Conservation (phyloP, 129 eudicot species). For the Deinandra increscens region DNA sequence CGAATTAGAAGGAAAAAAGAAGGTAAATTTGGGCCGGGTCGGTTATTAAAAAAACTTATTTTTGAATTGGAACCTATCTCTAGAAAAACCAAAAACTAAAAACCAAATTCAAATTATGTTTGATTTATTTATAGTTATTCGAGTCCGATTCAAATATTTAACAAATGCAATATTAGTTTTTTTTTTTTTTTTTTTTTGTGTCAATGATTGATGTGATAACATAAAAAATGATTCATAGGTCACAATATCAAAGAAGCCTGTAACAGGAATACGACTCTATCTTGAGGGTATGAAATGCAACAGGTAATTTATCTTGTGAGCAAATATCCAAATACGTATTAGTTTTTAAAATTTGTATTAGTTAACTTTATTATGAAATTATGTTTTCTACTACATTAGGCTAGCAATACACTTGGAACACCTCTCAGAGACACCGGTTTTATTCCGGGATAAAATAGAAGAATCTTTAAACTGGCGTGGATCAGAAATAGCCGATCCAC, state of each 20-base stretch:
- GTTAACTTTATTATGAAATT: not conserved
- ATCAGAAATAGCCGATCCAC: constrained; percentile 40
- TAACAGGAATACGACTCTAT: constrained; percentile 81
- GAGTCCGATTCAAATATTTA: too few relatives aligned
- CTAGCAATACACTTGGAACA: constrained; percentile 86
- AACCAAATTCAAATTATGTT: too few relatives aligned
- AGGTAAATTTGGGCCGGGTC: too few relatives aligned
- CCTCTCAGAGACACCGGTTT: constrained; percentile 56
- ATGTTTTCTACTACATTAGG: constrained; percentile 37
- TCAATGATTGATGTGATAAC: not conserved
- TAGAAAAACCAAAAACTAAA: too few relatives aligned
- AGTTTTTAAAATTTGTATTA: not conserved
- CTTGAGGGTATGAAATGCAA: constrained; percentile 86
- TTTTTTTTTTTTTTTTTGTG: not conserved
- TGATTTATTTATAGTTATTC: too few relatives aligned
- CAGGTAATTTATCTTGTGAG: constrained; percentile 41
- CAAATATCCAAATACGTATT: not conserved
- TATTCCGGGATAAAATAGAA: constrained; percentile 48
- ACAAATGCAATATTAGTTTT: too few relatives aligned
- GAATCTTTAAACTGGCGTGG: constrained; percentile 64
- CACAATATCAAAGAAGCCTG: constrained; percentile 53
- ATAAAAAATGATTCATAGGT: constrained; percentile 45
- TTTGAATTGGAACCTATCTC: too few relatives aligned
- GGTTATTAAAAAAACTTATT: too few relatives aligned
- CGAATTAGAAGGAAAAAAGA: too few relatives aligned